Evolutionary conservation across 202 grass and related monocot species (phyloP), one percentile per base, ranked within the genome.

Genomic region (Carex arenaria): DNA sequence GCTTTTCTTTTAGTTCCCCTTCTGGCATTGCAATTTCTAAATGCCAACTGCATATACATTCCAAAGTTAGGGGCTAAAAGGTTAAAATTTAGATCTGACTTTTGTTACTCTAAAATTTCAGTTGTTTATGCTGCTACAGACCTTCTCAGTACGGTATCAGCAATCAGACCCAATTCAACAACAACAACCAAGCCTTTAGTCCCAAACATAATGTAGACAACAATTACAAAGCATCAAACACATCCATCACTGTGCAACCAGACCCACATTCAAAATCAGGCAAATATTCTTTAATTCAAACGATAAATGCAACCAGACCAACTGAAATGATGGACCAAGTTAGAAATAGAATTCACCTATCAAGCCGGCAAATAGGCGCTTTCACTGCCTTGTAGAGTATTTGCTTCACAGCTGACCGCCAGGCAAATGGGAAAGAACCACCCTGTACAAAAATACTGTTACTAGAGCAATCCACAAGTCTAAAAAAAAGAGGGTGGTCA

Each of bases 391-490:
- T 93, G 77, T 68, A 62, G 62, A 98, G 87, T 80, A 85, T 83
- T 81, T 64, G 82, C 67, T 98, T 98, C 65, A 95, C 86, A 80
- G 91, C 95, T 91, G 95, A 93, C 74, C 91, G 87, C 95, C 95
- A 98, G 59, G 88, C 89, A 90, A 95, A 95, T 57, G 95, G 95
- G 83, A 98, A 98, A 83, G 95, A 98, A 11, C 95, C 95, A 85
- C 95, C 95, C 95, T 95, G 81, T 69, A 65, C 47, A 87, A 81
- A 81, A 43, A 32, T 49, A 43, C 26, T 82, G 30, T 93, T 82
- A 88, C 85, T 85, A 84, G 22, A 70, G 74, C 26, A 59, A 60
- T 59, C 53, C 8, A 36, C 20, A 78, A 59, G 14, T 78, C 31
- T 17, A 20, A 59, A 78, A 60, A 60, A 59, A 15, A 59, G 30